These are phyloP conservation scores for Trichoderma asperelloides DNA, from an alignment of 495 filamentous ascomycete species.

Conservation along the genomic window DNA sequence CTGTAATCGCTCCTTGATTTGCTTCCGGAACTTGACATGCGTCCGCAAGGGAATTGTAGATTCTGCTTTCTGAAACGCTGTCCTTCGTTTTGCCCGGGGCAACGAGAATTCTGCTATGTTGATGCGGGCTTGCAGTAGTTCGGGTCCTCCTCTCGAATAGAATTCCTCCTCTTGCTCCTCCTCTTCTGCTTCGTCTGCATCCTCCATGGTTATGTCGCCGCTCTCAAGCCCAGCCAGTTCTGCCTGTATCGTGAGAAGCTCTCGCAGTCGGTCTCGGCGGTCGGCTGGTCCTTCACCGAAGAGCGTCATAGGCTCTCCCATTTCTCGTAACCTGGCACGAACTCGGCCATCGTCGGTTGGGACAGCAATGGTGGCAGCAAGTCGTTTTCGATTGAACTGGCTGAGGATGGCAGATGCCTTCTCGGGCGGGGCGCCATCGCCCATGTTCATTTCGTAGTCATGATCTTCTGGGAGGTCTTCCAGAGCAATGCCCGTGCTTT, in stretches of 20 bases:
- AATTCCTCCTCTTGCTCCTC: conserved; percentile 88
- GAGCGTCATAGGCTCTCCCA: conserved; percentile 86
- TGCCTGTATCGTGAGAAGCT: conserved; percentile 65
- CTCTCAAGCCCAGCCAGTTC: conserved; percentile 48
- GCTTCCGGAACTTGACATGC: conserved; percentile 84
- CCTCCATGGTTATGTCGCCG: conserved; percentile 52
- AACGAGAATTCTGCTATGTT: conserved; percentile 80
- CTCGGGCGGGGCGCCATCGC: conserved; percentile 72
- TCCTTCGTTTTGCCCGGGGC: conserved; percentile 66
- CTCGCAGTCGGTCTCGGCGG: conserved; percentile 76
- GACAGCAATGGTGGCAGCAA: conserved; percentile 84
- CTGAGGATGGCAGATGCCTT: conserved; percentile 80
- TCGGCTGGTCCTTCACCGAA: conserved; percentile 90
- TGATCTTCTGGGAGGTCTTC: conserved; percentile 77
- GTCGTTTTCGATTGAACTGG: conserved; percentile 82
- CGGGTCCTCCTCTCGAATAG: conserved; percentile 72
- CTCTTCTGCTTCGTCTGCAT: conserved; percentile 64
- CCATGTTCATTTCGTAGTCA: conserved; percentile 67
- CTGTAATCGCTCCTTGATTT: conserved; percentile 73
- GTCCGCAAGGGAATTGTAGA: conserved; percentile 73
- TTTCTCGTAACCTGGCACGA: conserved; percentile 65
- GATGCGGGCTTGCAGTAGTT: conserved; percentile 67
- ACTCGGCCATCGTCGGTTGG: conserved; percentile 91
- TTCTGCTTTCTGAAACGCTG: conserved; percentile 69
- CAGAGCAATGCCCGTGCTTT: conserved; percentile 72